Evolutionary conservation across 371 early-diverging fungal species (phyloP).

Genomic region (Apophysomyces trapeziformis): DNA sequence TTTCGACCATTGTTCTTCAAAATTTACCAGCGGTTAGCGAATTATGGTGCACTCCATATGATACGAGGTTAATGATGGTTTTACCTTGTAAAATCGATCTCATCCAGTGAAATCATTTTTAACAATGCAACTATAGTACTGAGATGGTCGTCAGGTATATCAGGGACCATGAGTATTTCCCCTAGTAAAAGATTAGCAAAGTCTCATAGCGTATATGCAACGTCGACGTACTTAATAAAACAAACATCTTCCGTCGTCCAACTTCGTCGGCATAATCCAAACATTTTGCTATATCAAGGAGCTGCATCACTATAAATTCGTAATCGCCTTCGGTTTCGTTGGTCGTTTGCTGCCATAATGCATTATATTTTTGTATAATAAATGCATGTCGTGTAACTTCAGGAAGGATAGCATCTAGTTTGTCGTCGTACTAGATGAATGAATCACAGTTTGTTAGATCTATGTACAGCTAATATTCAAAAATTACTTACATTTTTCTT

Average conservation of each 20-base stretch:
- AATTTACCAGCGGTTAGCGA: background rate
- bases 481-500: conserved; percentile 47
- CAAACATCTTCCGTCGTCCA: conserved; percentile 81
- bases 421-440: conserved; percentile 49
- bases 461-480: background rate
- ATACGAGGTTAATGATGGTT: background rate
- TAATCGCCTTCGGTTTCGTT: conserved; percentile 65
- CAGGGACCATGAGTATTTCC: conserved; percentile 70
- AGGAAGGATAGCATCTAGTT: conserved; percentile 74
- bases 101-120: conserved; percentile 74
- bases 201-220: background rate
- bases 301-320: conserved; percentile 79
- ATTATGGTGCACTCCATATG: background rate
- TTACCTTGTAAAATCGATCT: conserved; percentile 84
- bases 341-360: conserved; percentile 61
- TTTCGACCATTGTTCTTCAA: conserved; percentile 71
- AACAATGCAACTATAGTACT: conserved; percentile 73
- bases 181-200: conserved; percentile 35
- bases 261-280: conserved; percentile 89
- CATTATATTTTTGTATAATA: conserved; percentile 68
- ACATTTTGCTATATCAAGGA: conserved; percentile 74
- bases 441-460: background rate
- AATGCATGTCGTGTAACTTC: conserved; percentile 75
- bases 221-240: conserved; percentile 51
- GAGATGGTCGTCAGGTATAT: conserved; percentile 74